Evolutionary conservation across 176 grass and related monocot species (phyloP).

Genomic region (Aegilops sharonensis): DNA sequence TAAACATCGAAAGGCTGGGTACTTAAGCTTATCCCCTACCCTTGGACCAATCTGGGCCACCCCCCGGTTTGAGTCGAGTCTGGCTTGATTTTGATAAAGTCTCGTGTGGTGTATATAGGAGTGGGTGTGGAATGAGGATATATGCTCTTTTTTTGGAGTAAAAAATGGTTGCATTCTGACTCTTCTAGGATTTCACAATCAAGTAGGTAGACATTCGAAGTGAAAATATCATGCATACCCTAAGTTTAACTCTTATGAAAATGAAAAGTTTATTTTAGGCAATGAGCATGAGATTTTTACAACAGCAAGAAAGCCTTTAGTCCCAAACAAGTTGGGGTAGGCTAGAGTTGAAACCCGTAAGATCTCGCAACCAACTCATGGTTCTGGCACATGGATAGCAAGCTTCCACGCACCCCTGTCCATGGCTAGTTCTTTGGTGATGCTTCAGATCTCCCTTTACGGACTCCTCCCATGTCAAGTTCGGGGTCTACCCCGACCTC

Average conservation of each 20-base stretch:
- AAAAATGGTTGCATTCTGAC: not conserved
- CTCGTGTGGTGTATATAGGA: not conserved
- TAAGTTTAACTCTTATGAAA: slow-evolving; percentile 4
- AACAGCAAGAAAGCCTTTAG: too few relatives aligned
- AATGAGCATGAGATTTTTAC: not conserved
- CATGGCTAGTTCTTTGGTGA: too few relatives aligned
- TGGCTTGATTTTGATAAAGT: not conserved
- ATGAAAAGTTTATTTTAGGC: slow-evolving; percentile 3
- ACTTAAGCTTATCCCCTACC: not conserved
- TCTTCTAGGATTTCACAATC: not conserved
- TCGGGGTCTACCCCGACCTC: too few relatives aligned
- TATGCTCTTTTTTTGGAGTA: not conserved
- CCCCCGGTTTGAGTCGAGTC: not conserved
- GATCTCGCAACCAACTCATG: too few relatives aligned
- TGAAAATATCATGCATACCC: not conserved
- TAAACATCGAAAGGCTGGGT: not conserved
- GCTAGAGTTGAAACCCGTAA: too few relatives aligned
- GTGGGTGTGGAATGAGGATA: not conserved
- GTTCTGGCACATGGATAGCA: too few relatives aligned
- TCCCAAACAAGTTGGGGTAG: too few relatives aligned
- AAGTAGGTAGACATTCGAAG: not conserved
- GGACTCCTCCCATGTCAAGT: too few relatives aligned
- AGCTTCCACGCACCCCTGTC: too few relatives aligned
- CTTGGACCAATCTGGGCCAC: not conserved
- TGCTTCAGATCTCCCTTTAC: too few relatives aligned